Conservation (phyloP, 257 asterid species). For the Capsicum baccatum region DNA sequence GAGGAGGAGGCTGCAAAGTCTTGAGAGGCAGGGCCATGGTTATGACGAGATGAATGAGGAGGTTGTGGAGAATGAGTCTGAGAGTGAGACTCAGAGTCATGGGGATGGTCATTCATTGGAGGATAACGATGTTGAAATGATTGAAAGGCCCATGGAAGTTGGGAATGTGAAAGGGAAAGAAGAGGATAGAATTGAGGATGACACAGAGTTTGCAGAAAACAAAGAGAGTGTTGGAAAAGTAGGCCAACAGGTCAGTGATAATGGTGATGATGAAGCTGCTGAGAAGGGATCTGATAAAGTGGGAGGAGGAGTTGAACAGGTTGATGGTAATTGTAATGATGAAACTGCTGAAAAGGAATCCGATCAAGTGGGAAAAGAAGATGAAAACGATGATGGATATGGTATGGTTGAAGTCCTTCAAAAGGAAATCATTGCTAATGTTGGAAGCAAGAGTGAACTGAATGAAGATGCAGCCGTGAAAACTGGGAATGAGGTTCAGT, state of each 20-base stretch:
- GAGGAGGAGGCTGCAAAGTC: conserved; percentile 70
- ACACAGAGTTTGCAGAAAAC: conserved; percentile 10
- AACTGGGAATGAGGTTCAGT: conserved; percentile 26
- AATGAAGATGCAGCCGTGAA: conserved; percentile 27
- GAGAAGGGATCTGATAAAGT: not conserved
- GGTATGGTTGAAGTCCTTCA: not conserved
- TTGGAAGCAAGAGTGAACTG: not conserved
- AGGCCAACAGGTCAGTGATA: not conserved
- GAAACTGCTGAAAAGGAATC: conserved; percentile 2
- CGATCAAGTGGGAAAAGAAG: not conserved
- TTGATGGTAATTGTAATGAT: not conserved
- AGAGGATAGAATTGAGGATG: conserved; percentile 22
- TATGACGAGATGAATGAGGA: conserved; percentile 58
- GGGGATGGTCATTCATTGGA: conserved; percentile 58
- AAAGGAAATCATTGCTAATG: conserved; percentile 9
- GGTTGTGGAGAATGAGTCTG: conserved; percentile 68
- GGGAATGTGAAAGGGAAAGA: conserved; percentile 36
- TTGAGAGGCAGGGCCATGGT: conserved; percentile 55
- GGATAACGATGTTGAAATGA: conserved; percentile 54
- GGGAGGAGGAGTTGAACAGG: not conserved
- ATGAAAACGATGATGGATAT: conserved; percentile 1
- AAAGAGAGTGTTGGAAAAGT: conserved; percentile 1
- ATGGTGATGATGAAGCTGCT: not conserved
- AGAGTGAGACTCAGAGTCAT: conserved; percentile 58
- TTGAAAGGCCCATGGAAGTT: conserved; percentile 42